Conservation (phyloP, 2,329 filamentous ascomycete genomes). For the Penicillium sp. region DNA sequence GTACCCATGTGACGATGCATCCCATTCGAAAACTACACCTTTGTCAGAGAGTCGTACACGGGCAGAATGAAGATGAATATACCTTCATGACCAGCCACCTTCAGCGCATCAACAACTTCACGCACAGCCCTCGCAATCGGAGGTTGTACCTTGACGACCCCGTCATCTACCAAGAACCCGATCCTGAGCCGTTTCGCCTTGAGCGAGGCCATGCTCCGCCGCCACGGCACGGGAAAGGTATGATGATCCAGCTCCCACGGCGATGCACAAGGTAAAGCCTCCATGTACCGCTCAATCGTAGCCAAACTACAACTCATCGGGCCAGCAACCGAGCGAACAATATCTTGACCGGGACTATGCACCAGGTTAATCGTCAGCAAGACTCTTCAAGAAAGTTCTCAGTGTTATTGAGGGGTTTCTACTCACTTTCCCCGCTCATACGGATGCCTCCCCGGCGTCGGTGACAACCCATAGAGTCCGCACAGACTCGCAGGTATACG, state of each 20-base stretch:
- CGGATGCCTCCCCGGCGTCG: constrained; percentile 41
- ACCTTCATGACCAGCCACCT: constrained; percentile 58
- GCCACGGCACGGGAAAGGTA: constrained; percentile 42
- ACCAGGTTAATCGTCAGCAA: neutral
- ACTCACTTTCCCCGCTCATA: constrained; percentile 39
- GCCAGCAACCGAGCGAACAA: constrained; percentile 32
- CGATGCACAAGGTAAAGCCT: constrained; percentile 34
- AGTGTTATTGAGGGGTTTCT: constrained; percentile 3
- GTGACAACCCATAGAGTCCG: constrained; percentile 54
- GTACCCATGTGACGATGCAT: constrained; percentile 30
- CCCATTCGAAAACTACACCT: constrained; percentile 35
- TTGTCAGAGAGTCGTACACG: neutral
- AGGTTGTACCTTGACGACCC: constrained; percentile 62
- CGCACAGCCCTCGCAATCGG: constrained; percentile 60
- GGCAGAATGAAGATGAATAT: constrained; percentile 28
- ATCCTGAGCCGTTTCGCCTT: constrained; percentile 56
- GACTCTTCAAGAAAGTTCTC: neutral
- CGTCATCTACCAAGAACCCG: constrained; percentile 63
- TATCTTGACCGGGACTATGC: constrained; percentile 30
- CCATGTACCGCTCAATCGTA: constrained; percentile 37
- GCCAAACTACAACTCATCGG: constrained; percentile 31
- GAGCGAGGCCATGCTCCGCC: constrained; percentile 26
- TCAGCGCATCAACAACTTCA: constrained; percentile 57
- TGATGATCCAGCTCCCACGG: constrained; percentile 44
- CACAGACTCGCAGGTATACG: constrained; percentile 60